A percentile compares a stretch with the other conserved stretches of the same genome.
Conservation (phyloP, 2,329 filamentous ascomycete genomes). For the Alternaria triticimaculans region DNA sequence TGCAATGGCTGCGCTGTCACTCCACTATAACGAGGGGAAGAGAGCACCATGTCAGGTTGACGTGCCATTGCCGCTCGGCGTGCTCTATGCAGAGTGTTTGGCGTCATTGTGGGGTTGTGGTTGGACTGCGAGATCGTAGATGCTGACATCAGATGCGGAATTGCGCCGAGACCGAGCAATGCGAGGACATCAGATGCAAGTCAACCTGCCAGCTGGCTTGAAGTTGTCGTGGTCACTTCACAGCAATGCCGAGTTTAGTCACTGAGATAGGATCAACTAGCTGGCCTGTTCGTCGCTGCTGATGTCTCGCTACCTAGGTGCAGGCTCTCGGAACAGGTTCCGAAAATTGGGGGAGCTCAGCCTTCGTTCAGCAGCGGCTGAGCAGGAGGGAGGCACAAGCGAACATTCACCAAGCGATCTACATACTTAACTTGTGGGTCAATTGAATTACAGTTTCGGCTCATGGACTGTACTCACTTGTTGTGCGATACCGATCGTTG, state of each 20-base stretch:
- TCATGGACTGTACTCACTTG: background rate
- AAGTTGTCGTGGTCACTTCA: background rate
- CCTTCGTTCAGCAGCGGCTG: background rate
- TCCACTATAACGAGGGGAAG: background rate
- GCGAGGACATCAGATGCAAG: background rate
- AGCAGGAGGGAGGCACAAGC: background rate
- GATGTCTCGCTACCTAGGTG: background rate
- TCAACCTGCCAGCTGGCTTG: background rate
- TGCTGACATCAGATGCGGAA: slow-evolving; percentile 4
- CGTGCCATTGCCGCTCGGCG: background rate
- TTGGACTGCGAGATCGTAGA: background rate
- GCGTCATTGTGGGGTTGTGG: slow-evolving; percentile 25
- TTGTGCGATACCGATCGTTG: background rate
- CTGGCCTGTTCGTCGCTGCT: background rate
- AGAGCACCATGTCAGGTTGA: background rate
- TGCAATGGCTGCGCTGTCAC: background rate
- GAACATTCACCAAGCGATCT: background rate
- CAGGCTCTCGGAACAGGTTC: background rate
- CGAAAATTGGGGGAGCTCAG: background rate
- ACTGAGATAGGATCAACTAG: background rate
- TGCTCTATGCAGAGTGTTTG: background rate
- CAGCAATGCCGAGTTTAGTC: background rate
- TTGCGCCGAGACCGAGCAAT: background rate
- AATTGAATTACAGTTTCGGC: background rate
- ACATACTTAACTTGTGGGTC: background rate